Conservation (phyloP, 495 filamentous ascomycete genomes). For the Lentithecium fluviatile region DNA sequence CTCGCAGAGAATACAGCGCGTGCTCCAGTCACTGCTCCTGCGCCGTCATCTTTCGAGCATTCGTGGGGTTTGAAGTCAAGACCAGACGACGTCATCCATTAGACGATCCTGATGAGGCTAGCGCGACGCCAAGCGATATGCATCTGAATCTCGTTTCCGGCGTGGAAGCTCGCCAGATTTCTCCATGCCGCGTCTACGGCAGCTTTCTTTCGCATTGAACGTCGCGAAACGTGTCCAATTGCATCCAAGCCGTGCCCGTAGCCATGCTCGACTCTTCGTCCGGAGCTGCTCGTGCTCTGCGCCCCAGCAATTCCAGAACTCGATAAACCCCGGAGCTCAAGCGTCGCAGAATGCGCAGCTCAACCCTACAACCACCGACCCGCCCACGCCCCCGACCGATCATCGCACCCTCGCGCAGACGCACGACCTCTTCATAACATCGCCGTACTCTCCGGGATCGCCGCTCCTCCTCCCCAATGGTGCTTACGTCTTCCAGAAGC, state of each 20-base stretch:
- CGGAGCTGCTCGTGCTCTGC: conserved; percentile 30
- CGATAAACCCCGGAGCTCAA: conserved; percentile 12
- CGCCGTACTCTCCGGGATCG: conserved; percentile 79
- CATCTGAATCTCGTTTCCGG: background rate
- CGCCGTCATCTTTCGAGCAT: too few species aligned
- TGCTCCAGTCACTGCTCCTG: too few species aligned
- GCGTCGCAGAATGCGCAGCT: conserved; percentile 12
- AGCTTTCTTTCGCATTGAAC: background rate
- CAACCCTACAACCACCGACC: conserved; percentile 31
- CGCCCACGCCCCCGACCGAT: conserved; percentile 48
- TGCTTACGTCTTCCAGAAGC: conserved; percentile 81
- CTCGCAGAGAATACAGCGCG: too few species aligned
- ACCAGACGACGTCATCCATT: background rate
- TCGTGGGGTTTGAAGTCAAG: background rate
- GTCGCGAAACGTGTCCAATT: background rate
- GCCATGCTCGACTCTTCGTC: background rate
- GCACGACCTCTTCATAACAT: conserved; percentile 77
- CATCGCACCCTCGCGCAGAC: conserved; percentile 69
- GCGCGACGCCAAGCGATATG: background rate
- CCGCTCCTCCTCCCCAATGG: conserved; percentile 86
- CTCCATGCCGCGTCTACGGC: conserved; percentile 26
- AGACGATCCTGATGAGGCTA: background rate
- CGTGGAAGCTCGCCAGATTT: conserved; percentile 1
- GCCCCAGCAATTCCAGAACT: conserved; percentile 4
- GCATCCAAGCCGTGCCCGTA: background rate